These are phyloP conservation scores for Phytophthora agathidicida DNA, from an alignment of 352 stramenopile genomes.

Conservation along the genomic window DNA sequence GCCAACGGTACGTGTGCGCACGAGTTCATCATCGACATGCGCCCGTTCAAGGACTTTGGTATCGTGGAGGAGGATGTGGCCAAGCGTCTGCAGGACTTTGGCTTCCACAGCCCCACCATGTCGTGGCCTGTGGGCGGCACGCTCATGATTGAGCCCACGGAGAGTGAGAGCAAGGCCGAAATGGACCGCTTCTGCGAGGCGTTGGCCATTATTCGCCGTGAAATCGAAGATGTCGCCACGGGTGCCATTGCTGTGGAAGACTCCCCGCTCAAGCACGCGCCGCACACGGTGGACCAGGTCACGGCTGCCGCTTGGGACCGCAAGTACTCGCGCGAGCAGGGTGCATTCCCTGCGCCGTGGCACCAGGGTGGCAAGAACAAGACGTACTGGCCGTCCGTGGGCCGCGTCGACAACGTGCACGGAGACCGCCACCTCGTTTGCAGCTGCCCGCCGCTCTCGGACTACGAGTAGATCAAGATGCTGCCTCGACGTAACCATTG, in stretches of 20 bases:
- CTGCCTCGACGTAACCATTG: constrained; percentile 5
- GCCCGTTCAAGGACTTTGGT: constrained; percentile 95
- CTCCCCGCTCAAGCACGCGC: constrained; percentile 97
- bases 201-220: constrained; percentile 95
- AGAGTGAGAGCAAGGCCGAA: constrained; percentile 98
- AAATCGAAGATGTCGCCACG: constrained; percentile 97
- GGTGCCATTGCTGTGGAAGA: constrained; percentile 91
- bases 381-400: constrained; percentile 98
- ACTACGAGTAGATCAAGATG: constrained; percentile 79
- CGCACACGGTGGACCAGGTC: constrained; percentile 96
- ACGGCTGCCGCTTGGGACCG: constrained; percentile 94
- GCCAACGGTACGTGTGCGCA: constrained; percentile 98
- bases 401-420: constrained; percentile 98
- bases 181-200: constrained; percentile 98
- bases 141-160: constrained; percentile 99
- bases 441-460: constrained; percentile 96
- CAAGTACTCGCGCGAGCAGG: constrained; percentile 94
- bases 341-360: constrained; percentile 96
- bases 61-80: constrained; percentile 98
- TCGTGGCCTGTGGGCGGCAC: constrained; percentile 98
- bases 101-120: constrained; percentile 99
- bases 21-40: constrained; percentile 99
- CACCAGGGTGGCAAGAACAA: constrained; percentile 92
- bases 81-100: constrained; percentile 99
- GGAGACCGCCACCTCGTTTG: constrained; percentile 98